A percentile compares a stretch with the other conserved stretches of the same genome.
These are phyloP conservation scores for Megacollybia marginata DNA, from an alignment of 768 basidiomycete genomes.

Conservation along the genomic window DNA sequence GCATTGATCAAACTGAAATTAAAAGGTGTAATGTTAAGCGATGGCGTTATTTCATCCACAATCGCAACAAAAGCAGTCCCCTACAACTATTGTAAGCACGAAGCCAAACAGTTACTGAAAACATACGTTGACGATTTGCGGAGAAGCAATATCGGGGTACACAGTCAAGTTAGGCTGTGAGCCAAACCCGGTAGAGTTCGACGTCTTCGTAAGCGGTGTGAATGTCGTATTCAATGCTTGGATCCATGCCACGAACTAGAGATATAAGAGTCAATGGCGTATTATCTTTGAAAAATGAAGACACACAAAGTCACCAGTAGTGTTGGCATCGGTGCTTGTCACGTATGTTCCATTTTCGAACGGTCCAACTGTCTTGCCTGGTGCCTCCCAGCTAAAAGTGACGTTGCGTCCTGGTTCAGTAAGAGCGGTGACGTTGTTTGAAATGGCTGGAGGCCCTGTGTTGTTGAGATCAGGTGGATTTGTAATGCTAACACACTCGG, in stretches of 20 bases:
- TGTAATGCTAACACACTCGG: constrained; percentile 15
- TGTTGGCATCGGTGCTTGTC: constrained; percentile 39
- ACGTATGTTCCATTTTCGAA: constrained; percentile 40
- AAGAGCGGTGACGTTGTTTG: constrained; percentile 45
- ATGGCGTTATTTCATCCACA: too few relatives aligned
- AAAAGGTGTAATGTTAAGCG: too few relatives aligned
- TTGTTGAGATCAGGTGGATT: constrained; percentile 26
- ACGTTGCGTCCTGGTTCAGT: constrained; percentile 37
- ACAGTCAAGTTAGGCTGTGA: too few relatives aligned
- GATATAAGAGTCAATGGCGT: not conserved
- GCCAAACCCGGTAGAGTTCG: too few relatives aligned
- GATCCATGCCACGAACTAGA: constrained; percentile 50
- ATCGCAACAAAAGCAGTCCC: too few relatives aligned
- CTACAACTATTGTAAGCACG: too few relatives aligned
- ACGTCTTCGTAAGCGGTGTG: constrained; percentile 27
- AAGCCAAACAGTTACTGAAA: too few relatives aligned
- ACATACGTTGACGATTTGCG: too few relatives aligned
- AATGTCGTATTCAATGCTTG: constrained; percentile 56
- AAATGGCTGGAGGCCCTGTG: constrained; percentile 40
- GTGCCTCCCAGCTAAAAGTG: constrained; percentile 45
- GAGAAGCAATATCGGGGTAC: too few relatives aligned
- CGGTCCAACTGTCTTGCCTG: constrained; percentile 38
- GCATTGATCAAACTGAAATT: too few relatives aligned
- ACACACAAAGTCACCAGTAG: constrained; percentile 23
- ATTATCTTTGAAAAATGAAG: not conserved